phyloP scores from a whole-genome alignment of 2,329 filamentous ascomycete species.

The Colletotrichum cereale region DNA sequence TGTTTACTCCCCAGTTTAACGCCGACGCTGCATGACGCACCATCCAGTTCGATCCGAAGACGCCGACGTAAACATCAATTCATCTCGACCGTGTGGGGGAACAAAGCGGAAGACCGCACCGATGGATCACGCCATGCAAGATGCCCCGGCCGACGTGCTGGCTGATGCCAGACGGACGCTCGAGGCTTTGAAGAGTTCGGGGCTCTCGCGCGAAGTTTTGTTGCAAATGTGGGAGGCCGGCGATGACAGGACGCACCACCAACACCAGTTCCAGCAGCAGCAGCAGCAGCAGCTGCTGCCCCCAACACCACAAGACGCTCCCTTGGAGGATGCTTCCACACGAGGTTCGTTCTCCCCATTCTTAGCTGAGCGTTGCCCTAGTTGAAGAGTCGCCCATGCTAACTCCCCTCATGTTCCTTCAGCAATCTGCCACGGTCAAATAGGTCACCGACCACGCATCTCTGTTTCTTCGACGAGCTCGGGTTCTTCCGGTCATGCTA shows the following conservation, averaged over 20 bases:
- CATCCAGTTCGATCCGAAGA: neutral
- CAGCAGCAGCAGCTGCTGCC: conserved; percentile 10
- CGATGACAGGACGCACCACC: conserved; percentile 37
- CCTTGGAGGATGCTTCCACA: conserved; percentile 40
- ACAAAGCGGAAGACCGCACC: conserved; percentile 19
- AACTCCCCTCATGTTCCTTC: conserved; percentile 49
- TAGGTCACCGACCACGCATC: conserved; percentile 54
- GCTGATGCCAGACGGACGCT: conserved; percentile 60
- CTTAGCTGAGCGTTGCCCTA: neutral
- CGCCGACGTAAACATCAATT: conserved; percentile 5
- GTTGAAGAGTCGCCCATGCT: neutral
- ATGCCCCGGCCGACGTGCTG: conserved; percentile 58
- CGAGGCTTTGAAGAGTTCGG: conserved; percentile 60
- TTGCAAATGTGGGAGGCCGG: conserved; percentile 43
- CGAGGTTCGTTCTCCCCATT: conserved; percentile 28
- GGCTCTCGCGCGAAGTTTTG: conserved; percentile 57
- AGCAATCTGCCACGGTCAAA: conserved; percentile 52
- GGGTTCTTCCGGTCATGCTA: conserved; percentile 59
- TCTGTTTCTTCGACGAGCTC: conserved; percentile 65
- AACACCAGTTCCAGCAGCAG: neutral
- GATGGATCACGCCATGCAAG: conserved; percentile 43
- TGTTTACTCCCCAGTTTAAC: neutral
- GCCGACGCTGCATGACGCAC: neutral
- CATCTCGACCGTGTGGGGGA: neutral
- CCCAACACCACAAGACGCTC: conserved; percentile 26